Conservation (phyloP, 225 moss, liverwort and hornwort species). For the Climacium dendroides region DNA sequence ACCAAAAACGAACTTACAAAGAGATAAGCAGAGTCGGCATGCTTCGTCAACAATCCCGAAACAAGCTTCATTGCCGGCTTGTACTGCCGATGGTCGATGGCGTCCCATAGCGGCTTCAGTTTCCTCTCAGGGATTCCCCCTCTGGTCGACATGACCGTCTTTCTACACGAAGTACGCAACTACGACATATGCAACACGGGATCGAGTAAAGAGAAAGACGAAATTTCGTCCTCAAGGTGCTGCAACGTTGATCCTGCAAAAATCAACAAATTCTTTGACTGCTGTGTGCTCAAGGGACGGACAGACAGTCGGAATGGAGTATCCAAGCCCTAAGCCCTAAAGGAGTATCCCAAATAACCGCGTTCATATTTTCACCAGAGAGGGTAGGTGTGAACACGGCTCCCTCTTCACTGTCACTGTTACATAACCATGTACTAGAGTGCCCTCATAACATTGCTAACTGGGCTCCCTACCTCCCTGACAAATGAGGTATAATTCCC, state of each 20-base stretch:
- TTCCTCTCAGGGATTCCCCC: constrained; percentile 78
- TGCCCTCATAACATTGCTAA: too few species aligned
- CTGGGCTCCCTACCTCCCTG: too few species aligned
- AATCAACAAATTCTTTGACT: not conserved
- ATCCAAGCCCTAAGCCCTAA: constrained; percentile 11
- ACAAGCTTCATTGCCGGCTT: constrained; percentile 89
- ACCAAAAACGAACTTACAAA: constrained; percentile 24
- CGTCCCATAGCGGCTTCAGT: constrained; percentile 96
- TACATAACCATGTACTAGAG: too few species aligned
- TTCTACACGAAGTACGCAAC: not conserved
- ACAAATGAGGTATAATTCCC: too few species aligned
- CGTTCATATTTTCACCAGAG: not conserved
- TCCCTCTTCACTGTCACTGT: not conserved
- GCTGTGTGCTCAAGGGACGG: not conserved
- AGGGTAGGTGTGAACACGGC: not conserved
- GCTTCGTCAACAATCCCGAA: constrained; percentile 53
- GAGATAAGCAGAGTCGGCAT: constrained; percentile 71
- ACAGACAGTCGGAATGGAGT: not conserved
- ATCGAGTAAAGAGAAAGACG: not conserved
- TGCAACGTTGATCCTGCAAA: not conserved
- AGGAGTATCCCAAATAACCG: not conserved
- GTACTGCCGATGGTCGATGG: constrained; percentile 95
- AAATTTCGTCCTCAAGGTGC: not conserved
- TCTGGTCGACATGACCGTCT: constrained; percentile 38
- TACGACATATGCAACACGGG: not conserved